Evolutionary conservation across 2,329 filamentous ascomycete species (phyloP), one percentile per base, ranked within the genome.

Genomic region (Aspergillus sp.): DNA sequence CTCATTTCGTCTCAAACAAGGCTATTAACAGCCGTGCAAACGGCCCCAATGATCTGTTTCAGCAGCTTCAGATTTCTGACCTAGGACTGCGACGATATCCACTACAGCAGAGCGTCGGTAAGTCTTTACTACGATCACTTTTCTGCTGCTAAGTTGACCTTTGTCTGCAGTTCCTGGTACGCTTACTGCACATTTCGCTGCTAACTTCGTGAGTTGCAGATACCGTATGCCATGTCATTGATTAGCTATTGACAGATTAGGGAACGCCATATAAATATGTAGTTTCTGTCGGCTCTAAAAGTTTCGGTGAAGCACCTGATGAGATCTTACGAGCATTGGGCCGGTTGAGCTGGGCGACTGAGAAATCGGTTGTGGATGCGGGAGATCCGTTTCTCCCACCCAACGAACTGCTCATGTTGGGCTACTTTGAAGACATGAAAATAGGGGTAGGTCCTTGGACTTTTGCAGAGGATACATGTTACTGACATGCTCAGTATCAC

Each of bases 41-140:
- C 30, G 85, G 85, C 0, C 74, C 84, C 0, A 70, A 89, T 56
- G 75, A 80, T 2, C 70, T 89, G 50, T 86, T 85, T 52, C 56
- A 67, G 0, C 55, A 67, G 9, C 54, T 83, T 3, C 75, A 81
- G 43, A 39, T 54, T 3, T 56, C 57, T 1, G 65, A 77, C 5
- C 64, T 81, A 32, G 67, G 70, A 2, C 60, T 83, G n/a, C 64
- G 65, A 49, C 67, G 80, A 41, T 66, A 66, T 50, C 59, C 56
- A 1, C 47, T 73, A 30, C 44, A 54, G 23, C 55, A 58, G n/a
- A 59, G 61, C 6, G 54, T 63, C 3, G 67, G 69, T 69, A 46
- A 59, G 66, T 60, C 12, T 13, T 35, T 10, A 17, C 10, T 4
- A 9, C 23, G 5, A 22, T 22, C 20, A n/a, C 41, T n/a, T 39